Evolutionary conservation across 1,284 basidiomycete genomes (phyloP), one percentile per base, ranked within the genome.

Genomic region (Lignosus rhinocerotis): DNA sequence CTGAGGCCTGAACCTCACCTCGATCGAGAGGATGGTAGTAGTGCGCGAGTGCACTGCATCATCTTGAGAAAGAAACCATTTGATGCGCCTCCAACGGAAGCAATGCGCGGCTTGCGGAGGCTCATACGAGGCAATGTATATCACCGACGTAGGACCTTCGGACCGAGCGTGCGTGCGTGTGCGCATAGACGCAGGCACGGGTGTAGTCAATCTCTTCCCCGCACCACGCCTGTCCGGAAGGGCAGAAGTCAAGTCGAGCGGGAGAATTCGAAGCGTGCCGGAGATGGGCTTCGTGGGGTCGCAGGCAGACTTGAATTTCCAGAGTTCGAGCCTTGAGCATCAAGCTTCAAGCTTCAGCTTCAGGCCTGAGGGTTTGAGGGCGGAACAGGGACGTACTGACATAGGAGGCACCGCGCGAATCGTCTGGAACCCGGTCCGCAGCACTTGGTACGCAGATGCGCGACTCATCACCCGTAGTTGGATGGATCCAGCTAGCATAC

Each of bases 101-200:
- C 25, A 25, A 25, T 25, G 25, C 25, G 25, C 25, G 25, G 25
- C 25, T 25, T 25, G 2, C 4, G 2, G 25, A 25, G 25, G 25
- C 25, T 25, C 4, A 25, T 25, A 25, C 25, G 36, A 36, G 56
- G 32, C 46, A n/a, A n/a, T n/a, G n/a, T 42, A 25, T 51, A 53
- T 17, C 10, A 30, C 58, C 61, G 61, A 59, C 34, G 33, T 57
- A 57, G 61, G 61, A 21, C 58, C 58, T 55, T 45, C 61, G 61
- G 61, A 41, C 61, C 61, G 61, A 52, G 38, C 6, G 38, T 17
- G 38, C 6, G 38, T 17, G 38, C 14, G 12, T 17, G 10, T 19
- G 11, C 10, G 36, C 56, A 34, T 33, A 12, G 31, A 12, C 31
- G 2, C 12, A 44, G 48, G 43, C 55, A 48, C 58, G 50, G 34